These are phyloP conservation scores for Syncephalis plumigaleata DNA, from an alignment of 371 early-diverging fungal species.

Conservation along the genomic window DNA sequence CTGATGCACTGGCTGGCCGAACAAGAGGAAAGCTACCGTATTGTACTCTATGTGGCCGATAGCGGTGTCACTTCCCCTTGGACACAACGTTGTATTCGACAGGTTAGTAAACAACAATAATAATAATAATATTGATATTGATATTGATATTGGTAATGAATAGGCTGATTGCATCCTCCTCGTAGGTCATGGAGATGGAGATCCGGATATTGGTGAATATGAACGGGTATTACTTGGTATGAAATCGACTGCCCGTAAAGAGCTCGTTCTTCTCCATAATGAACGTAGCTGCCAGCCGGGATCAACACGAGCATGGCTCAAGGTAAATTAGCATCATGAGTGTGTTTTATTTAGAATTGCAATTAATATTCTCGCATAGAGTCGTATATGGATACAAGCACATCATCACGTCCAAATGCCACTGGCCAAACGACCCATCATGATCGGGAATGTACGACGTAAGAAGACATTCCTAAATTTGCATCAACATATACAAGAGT, in stretches of 20 bases:
- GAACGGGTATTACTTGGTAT: slow-evolving; percentile 79
- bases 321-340: no score
- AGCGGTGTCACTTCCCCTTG: slow-evolving; percentile 78
- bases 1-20: slow-evolving; percentile 82
- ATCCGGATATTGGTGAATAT: slow-evolving; percentile 77
- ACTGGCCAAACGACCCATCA: slow-evolving; percentile 29
- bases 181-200: slow-evolving; percentile 79
- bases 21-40: slow-evolving; percentile 71
- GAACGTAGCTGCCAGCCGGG: slow-evolving; percentile 61
- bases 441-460: slow-evolving; percentile 24
- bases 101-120: slow-evolving; percentile 16
- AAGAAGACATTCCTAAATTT: slow-evolving; percentile 43
- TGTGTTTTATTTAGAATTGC: background rate
- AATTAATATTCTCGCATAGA: slow-evolving; percentile 11
- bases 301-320: slow-evolving; percentile 79
- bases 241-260: slow-evolving; percentile 94
- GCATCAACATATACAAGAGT: slow-evolving; percentile 47
- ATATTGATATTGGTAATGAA: slow-evolving; percentile 1
- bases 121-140: slow-evolving; percentile 1
- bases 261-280: slow-evolving; percentile 77
- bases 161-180: slow-evolving; percentile 82
- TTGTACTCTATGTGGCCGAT: slow-evolving; percentile 89
- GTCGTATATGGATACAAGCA: slow-evolving; percentile 85
- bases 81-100: slow-evolving; percentile 93
- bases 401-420: slow-evolving; percentile 94